Evolutionary conservation across 257 asterid species (phyloP), one percentile per base, ranked within the genome.

Genomic region (Primulina huaijiensis): DNA sequence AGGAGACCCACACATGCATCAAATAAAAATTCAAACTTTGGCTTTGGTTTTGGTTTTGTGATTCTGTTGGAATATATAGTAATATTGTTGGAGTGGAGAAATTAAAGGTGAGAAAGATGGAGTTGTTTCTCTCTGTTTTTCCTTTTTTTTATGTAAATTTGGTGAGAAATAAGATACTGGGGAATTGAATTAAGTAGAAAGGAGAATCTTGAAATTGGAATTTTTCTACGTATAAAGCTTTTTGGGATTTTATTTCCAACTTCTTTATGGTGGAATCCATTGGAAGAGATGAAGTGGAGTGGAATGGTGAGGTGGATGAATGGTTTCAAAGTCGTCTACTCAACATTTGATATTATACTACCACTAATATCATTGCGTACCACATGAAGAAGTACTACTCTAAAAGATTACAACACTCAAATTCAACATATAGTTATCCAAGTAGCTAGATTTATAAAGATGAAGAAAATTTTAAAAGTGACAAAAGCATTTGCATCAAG

Each of bases 1-100:
- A 17, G 21, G 57, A 76, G 81, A 78, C 86, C 90, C 92, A 73
- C 90, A 78, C 81, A n/a, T n/a, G n/a, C n/a, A 76, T 70, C 53
- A 77, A 75, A 73, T 52, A 65, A 72, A 19, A 69, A 27, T 25
- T 37, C 55, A 73, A 52, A 55, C 71, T 75, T 67, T 53, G 33
- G 37, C 40, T 46, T 53, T 73, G 43, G 79, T 75, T 46, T 53
- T 73, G 43, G 79, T 75, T 58, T 75, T 40, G 78, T 77, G 77
- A 79, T 74, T 83, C 76, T 66, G 71, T 72, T 73, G 76, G 79
- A 80, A 81, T 70, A 70, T 60, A 50, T 50, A 50, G 5, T 50
- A 50, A 43, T 77, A 69, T 67, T 52, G 33, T 69, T 62, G 60
- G 62, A 58, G 71, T 72, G 38, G 70, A 70, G 46, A 52, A 31